phyloP scores from a whole-genome alignment of 148 eudicot species.

The Rhododendron kiyosumense region DNA sequence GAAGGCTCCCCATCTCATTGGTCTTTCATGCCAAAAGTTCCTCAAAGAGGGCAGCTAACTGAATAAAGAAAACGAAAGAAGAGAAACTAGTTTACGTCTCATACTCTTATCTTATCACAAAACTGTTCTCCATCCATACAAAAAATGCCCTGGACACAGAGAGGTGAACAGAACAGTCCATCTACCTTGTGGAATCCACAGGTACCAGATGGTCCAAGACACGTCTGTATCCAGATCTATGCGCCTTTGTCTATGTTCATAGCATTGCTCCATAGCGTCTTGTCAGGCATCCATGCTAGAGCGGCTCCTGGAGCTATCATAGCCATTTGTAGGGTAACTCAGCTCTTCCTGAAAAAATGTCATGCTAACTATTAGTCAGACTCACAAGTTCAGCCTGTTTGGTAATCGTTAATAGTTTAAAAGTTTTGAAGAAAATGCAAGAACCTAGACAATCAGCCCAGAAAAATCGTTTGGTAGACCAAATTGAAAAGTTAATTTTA shows the following conservation, averaged over 20 bases:
- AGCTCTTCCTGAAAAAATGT: conserved; percentile 11
- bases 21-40: background rate
- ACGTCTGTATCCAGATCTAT: background rate
- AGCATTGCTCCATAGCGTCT: background rate
- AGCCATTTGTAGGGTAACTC: conserved; percentile 13
- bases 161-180: background rate
- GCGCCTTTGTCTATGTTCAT: background rate
- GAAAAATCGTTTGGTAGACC: background rate
- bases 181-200: background rate
- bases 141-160: background rate
- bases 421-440: background rate
- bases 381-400: background rate
- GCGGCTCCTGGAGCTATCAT: conserved; percentile 9
- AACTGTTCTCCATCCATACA: background rate
- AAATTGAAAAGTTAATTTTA: background rate
- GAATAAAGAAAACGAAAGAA: background rate
- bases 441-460: background rate
- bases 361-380: background rate
- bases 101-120: background rate
- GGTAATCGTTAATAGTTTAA: background rate
- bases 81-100: background rate
- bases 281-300: conserved; percentile 10
- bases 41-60: background rate
- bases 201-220: background rate
- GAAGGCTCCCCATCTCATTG: background rate